Evolutionary conservation across 306 rosid genomes (phyloP), one percentile per base, ranked within the genome.

Genomic region (Elaeagnus macrophylla): DNA sequence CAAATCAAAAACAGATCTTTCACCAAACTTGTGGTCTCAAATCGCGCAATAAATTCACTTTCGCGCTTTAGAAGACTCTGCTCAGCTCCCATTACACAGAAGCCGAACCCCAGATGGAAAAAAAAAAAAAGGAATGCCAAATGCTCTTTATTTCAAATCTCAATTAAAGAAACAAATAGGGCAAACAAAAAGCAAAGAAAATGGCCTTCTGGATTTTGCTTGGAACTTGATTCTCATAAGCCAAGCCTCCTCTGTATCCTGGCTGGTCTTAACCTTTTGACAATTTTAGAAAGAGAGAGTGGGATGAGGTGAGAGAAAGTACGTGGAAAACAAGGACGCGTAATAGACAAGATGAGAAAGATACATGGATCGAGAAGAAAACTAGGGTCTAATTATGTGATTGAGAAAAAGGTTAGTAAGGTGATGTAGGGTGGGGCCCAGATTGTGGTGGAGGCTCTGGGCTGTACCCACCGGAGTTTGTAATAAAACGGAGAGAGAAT

Each of bases 301-400:
- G 54, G 71, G 40, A 57, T 52, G 54, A 52, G 57, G 48, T 40
- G 51, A 48, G 66, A 50, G 17, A 56, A 60, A 37, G 75, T 39
- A 72, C 37, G 78, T 68, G 54, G 15, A 56, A 36, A 68, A 72
- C 44, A 68, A 70, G 59, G 91, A 85, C 77, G 94, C 95, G 95
- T 81, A 74, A 69, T 74, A 73, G 75, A 75, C 78, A 77, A 84
- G 90, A 65, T 62, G 77, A 60, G 2, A 65, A 37, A 70, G 66
- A 77, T 44, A 69, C 59, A 59, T 59, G 64, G 72, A 60, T 63
- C 56, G 67, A 71, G 75, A 74, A 35, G 37, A 17, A 72, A 40
- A 46, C 37, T 19, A 64, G 15, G 38, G 12, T 42, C 18, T 25
- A 25, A 39, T 47, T 16, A 49, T 51, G 67, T 13, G 56, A 59